phyloP scores from a whole-genome alignment of 129 eudicot genomes.

The Flaveria sonorensis region DNA sequence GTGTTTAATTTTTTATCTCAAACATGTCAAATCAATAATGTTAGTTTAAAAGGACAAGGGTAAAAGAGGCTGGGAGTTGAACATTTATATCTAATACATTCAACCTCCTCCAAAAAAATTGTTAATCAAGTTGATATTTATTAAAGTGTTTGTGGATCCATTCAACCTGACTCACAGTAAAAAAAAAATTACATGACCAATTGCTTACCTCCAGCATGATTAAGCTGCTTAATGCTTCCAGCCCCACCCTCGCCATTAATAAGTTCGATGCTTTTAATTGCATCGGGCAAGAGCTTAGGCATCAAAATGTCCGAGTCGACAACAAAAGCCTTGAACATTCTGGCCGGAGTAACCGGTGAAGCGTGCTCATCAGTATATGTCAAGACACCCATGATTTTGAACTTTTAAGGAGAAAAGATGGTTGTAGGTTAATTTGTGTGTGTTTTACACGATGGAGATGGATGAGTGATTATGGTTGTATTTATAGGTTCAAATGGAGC shows the following conservation, averaged over 20 bases:
- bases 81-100: neutral
- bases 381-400: neutral
- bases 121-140: neutral
- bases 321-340: neutral
- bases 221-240: constrained; percentile 2
- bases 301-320: neutral
- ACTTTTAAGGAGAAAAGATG: neutral
- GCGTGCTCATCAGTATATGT: neutral
- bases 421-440: neutral
- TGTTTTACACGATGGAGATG: neutral
- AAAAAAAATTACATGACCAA: neutral
- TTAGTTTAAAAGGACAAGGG: no score
- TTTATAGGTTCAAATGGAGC: neutral
- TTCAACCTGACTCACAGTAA: neutral
- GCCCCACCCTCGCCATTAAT: neutral
- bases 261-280: neutral
- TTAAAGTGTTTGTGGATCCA: neutral
- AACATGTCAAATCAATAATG: neutral
- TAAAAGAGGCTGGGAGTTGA: no score
- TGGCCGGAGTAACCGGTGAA: neutral
- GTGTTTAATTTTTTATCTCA: neutral
- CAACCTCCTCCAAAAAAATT: neutral
- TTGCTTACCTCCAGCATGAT: neutral
- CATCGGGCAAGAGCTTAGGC: neutral
- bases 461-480: neutral